Evolutionary conservation across 768 basidiomycete genomes (phyloP).

Genomic region (Amanita muscaria): DNA sequence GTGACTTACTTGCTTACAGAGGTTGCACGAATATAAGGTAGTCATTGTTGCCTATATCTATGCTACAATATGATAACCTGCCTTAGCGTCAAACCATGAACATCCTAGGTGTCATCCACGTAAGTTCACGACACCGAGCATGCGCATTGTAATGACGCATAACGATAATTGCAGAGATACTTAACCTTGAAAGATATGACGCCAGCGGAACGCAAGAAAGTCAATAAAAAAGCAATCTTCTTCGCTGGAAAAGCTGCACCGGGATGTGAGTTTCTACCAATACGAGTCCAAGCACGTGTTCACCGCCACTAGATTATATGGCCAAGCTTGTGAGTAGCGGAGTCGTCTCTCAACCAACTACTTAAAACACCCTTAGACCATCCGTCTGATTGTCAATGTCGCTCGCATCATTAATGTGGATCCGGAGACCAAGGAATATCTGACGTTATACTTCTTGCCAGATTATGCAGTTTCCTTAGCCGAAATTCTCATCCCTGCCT

Average conservation of each 20-base stretch:
- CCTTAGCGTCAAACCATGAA: conserved; percentile 84
- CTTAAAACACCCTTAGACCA: conserved; percentile 42
- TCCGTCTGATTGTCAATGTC: conserved; percentile 90
- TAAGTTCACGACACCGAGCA: conserved; percentile 24
- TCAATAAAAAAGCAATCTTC: conserved; percentile 84
- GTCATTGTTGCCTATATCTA: neutral
- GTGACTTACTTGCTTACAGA: conserved; percentile 29
- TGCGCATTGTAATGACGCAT: neutral
- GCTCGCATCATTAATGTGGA: conserved; percentile 75
- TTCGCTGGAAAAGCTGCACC: conserved; percentile 98
- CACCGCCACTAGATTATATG: conserved; percentile 55
- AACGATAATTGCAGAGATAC: conserved; percentile 69
- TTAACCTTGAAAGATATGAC: conserved; percentile 71
- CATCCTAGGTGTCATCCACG: conserved; percentile 83
- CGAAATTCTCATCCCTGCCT: conserved; percentile 82
- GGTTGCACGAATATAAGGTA: conserved; percentile 89
- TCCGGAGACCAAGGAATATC: conserved; percentile 78
- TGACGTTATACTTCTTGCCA: conserved; percentile 90
- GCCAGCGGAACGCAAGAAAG: conserved; percentile 71
- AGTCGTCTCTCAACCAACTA: no score
- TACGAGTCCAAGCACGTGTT: neutral
- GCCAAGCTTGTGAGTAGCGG: conserved; percentile 64
- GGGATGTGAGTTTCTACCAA: conserved; percentile 48
- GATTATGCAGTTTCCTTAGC: conserved; percentile 88
- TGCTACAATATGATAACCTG: neutral